Evolutionary conservation across 1,139 yeast species (phyloP).

Genomic region (Saccharomycopsis hybrid): DNA sequence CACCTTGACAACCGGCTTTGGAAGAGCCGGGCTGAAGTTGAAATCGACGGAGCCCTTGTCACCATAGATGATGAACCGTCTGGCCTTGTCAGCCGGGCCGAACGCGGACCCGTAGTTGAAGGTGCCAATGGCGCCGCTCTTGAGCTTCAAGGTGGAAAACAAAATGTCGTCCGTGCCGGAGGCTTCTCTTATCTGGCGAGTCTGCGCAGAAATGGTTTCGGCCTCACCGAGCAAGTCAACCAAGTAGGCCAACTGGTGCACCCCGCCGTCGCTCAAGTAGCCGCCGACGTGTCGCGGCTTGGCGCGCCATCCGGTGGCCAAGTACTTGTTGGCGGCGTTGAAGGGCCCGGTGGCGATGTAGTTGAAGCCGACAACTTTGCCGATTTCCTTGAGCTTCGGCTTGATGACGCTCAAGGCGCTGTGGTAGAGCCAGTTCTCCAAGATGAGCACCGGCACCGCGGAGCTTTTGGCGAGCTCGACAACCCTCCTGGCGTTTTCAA

Average conservation of each 20-base stretch:
- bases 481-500: slow-evolving; percentile 72
- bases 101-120: slow-evolving; percentile 89
- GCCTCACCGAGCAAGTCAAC: slow-evolving; percentile 79
- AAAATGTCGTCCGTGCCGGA: slow-evolving; percentile 80
- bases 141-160: slow-evolving; percentile 59
- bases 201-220: slow-evolving; percentile 59
- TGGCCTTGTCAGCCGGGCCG: slow-evolving; percentile 71
- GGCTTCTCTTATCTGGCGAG: slow-evolving; percentile 65
- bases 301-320: slow-evolving; percentile 75
- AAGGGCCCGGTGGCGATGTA: slow-evolving; percentile 81
- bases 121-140: slow-evolving; percentile 60
- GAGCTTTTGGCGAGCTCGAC: slow-evolving; percentile 56
- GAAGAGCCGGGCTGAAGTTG: slow-evolving; percentile 52
- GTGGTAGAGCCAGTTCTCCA: slow-evolving; percentile 81
- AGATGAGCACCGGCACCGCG: slow-evolving; percentile 62
- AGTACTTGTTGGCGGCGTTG: slow-evolving; percentile 55
- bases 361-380: slow-evolving; percentile 68
- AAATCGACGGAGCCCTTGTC: slow-evolving; percentile 64
- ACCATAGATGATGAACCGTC: slow-evolving; percentile 67
- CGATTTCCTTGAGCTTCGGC: slow-evolving; percentile 60
- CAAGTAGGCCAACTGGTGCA: slow-evolving; percentile 82
- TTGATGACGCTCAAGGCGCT: slow-evolving; percentile 48
- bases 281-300: slow-evolving; percentile 91
- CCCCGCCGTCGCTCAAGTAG: slow-evolving; percentile 88
- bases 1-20: slow-evolving; percentile 41